These are phyloP conservation scores for Moesziomyces sp. DNA, from an alignment of 1,284 basidiomycete genomes.

Conservation along the genomic window DNA sequence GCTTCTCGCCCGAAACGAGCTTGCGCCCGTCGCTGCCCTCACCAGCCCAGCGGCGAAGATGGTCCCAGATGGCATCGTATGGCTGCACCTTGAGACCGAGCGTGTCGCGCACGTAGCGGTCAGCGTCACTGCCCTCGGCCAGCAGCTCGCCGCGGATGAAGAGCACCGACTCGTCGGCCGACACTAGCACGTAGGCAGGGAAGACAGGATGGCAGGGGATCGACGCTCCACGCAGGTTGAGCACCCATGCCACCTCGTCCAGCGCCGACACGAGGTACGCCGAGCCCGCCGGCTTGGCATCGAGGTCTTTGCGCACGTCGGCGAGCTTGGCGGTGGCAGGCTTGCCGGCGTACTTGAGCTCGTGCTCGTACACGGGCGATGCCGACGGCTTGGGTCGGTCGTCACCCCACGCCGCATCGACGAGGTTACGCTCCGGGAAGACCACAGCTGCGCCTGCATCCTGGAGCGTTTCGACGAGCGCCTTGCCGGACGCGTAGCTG, in stretches of 20 bases:
- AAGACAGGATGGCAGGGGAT: slow-evolving; percentile 64
- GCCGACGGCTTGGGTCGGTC: slow-evolving; percentile 77
- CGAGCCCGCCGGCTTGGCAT: slow-evolving; percentile 27
- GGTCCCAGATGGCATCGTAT: slow-evolving; percentile 51
- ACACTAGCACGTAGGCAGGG: slow-evolving; percentile 57
- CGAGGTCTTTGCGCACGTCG: slow-evolving; percentile 46
- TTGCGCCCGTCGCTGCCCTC: slow-evolving; percentile 21
- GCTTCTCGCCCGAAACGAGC: slow-evolving; percentile 54
- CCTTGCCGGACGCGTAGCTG: slow-evolving; percentile 75
- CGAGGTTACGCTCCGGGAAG: slow-evolving; percentile 76
- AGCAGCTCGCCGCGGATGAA: slow-evolving; percentile 54
- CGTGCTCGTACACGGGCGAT: slow-evolving; percentile 80
- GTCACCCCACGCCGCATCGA: slow-evolving; percentile 81
- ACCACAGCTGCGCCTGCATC: slow-evolving; percentile 70
- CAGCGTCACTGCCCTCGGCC: slow-evolving; percentile 14
- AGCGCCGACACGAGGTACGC: slow-evolving; percentile 57
- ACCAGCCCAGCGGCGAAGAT: slow-evolving; percentile 36
- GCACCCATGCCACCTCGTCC: slow-evolving; percentile 64
- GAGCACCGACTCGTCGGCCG: slow-evolving; percentile 31
- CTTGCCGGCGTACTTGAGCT: slow-evolving; percentile 78
- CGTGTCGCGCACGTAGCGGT: slow-evolving; percentile 37
- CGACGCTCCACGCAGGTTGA: slow-evolving; percentile 62
- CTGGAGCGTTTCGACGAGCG: slow-evolving; percentile 26
- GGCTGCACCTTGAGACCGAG: slow-evolving; percentile 38
- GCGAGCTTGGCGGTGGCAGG: slow-evolving; percentile 63